phyloP scores from a whole-genome alignment of 1,139 yeast genomes.

The Geotrichum citri-aurantii region DNA sequence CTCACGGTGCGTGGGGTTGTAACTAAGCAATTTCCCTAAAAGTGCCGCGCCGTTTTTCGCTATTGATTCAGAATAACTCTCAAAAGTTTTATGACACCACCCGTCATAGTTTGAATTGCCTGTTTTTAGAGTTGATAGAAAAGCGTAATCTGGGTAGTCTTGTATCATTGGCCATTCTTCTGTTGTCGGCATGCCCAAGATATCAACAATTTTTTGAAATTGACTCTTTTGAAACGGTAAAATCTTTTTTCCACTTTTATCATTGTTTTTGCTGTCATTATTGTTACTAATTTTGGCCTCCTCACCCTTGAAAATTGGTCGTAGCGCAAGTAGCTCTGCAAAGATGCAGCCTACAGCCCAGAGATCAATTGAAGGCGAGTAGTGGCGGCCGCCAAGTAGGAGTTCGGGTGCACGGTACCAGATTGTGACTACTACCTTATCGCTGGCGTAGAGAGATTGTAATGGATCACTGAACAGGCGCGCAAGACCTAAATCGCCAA shows the following conservation, averaged over 20 bases:
- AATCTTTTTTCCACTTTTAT: slow-evolving; percentile 44
- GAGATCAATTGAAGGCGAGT: slow-evolving; percentile 88
- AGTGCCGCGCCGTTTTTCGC: slow-evolving; percentile 55
- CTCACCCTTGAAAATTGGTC: slow-evolving; percentile 96
- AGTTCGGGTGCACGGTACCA: slow-evolving; percentile 98
- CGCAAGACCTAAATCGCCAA: slow-evolving; percentile 94
- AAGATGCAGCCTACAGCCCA: slow-evolving; percentile 98
- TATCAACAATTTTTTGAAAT: slow-evolving; percentile 80
- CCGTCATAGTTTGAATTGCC: slow-evolving; percentile 65
- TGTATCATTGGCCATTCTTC: slow-evolving; percentile 72
- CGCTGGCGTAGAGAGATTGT: slow-evolving; percentile 87
- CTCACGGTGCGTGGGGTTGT: slow-evolving; percentile 77
- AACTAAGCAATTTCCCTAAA: slow-evolving; percentile 58
- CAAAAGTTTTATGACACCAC: slow-evolving; percentile 75
- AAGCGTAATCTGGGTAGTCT: slow-evolving; percentile 78
- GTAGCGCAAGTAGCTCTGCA: slow-evolving; percentile 79
- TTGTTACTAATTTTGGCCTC: slow-evolving; percentile 87
- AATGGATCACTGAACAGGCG: slow-evolving; percentile 83
- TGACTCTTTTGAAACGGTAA: slow-evolving; percentile 94
- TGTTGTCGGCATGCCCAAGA: slow-evolving; percentile 76
- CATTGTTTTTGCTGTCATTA: slow-evolving; percentile 27
- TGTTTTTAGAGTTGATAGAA: slow-evolving; percentile 57
- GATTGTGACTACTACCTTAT: slow-evolving; percentile 94
- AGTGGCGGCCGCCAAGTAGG: slow-evolving; percentile 83
- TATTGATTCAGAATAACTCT: background rate